A percentile compares a stretch with the other conserved stretches of the same genome.
These are phyloP conservation scores for Xerocomus spinulosus DNA, from an alignment of 768 basidiomycete species.

Conservation along the genomic window DNA sequence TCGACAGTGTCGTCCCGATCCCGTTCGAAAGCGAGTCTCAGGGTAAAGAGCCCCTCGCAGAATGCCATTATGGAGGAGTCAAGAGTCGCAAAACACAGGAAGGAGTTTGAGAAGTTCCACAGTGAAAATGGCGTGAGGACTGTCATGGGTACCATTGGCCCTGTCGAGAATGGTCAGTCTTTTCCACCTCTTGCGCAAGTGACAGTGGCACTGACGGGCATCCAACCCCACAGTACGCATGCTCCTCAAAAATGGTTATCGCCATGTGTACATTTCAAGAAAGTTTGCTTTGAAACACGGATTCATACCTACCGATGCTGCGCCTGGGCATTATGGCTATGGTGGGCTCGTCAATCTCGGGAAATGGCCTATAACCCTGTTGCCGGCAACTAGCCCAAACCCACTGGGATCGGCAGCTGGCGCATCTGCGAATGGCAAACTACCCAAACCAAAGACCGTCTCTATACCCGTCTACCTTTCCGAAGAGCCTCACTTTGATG, in stretches of 20 bases:
- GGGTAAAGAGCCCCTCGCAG: slow-evolving; percentile 37
- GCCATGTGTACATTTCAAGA: slow-evolving; percentile 93
- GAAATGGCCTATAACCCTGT: slow-evolving; percentile 77
- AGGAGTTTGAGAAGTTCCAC: slow-evolving; percentile 82
- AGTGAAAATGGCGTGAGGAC: slow-evolving; percentile 91
- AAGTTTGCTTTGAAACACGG: slow-evolving; percentile 85
- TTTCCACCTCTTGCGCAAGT: slow-evolving; percentile 15
- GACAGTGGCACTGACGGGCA: too few relatives aligned
- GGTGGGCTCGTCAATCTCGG: slow-evolving; percentile 83
- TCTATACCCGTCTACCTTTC: slow-evolving; percentile 74
- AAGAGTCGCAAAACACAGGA: slow-evolving; percentile 59
- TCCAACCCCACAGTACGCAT: slow-evolving; percentile 73
- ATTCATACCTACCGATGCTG: slow-evolving; percentile 83
- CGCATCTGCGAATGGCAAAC: neutral
- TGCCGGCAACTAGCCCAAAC: slow-evolving; percentile 23
- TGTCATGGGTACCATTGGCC: slow-evolving; percentile 85
- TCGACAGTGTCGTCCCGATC: slow-evolving; percentile 27
- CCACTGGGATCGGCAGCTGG: neutral
- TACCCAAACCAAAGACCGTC: slow-evolving; percentile 37
- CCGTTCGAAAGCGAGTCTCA: slow-evolving; percentile 35
- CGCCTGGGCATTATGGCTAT: slow-evolving; percentile 93
- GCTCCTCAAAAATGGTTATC: slow-evolving; percentile 88
- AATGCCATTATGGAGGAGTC: slow-evolving; percentile 32
- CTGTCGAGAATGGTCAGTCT: slow-evolving; percentile 71
- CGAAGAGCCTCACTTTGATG: slow-evolving; percentile 94